A percentile compares a stretch with the other conserved stretches of the same genome.
Conservation (phyloP, 176 grass and related monocot species). For the Avena eriantha region DNA sequence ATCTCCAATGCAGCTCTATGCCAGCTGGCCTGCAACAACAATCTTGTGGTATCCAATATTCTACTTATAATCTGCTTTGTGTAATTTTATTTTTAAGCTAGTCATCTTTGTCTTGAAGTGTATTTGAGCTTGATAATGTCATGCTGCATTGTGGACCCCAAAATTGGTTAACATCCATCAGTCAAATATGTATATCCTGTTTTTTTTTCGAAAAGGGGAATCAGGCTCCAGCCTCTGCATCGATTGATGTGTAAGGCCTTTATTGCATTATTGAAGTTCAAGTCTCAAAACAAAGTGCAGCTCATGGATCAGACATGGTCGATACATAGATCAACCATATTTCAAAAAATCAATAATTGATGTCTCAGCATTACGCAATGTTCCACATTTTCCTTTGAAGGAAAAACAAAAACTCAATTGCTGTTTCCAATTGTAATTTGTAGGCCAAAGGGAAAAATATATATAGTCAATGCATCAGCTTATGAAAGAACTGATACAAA, state of each 20-base stretch:
- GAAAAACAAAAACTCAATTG: too few species aligned
- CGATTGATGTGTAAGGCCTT: too few species aligned
- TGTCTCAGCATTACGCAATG: too few species aligned
- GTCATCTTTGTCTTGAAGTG: neutral
- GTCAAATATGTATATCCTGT: neutral
- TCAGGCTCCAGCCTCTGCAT: too few species aligned
- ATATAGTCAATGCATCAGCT: slow-evolving; percentile 1
- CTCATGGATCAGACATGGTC: too few species aligned
- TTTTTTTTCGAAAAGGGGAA: neutral
- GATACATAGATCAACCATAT: too few species aligned
- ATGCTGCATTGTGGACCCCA: neutral
- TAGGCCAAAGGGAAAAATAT: neutral
- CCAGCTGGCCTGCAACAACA: slow-evolving; percentile 53
- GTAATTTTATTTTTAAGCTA: slow-evolving; percentile 19
- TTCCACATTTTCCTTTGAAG: too few species aligned
- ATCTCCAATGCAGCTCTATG: slow-evolving; percentile 78
- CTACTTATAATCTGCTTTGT: neutral
- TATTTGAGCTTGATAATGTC: neutral
- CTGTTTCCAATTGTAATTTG: neutral
- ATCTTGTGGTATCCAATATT: slow-evolving; percentile 60
- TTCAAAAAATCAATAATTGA: too few species aligned
- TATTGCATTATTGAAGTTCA: too few species aligned
- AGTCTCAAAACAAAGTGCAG: too few species aligned
- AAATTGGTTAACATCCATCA: neutral
- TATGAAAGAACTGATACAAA: neutral